Conservation (phyloP, 1,284 basidiomycete genomes). For the Pisolithus thermaeus region DNA sequence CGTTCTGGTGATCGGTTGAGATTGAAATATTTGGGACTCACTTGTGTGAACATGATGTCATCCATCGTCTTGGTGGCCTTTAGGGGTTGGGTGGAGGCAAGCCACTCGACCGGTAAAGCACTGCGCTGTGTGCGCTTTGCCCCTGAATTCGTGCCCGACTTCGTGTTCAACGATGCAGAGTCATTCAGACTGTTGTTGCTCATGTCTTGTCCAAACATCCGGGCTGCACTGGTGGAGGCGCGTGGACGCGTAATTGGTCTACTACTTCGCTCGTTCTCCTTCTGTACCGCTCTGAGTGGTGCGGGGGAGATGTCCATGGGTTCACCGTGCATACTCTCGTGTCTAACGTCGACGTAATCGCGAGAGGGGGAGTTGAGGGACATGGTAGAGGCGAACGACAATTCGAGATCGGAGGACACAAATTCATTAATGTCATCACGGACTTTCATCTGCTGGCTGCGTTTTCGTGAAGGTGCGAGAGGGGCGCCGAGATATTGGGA, state of each 20-base stretch:
- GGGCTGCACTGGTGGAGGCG: slow-evolving; percentile 52
- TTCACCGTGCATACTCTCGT: slow-evolving; percentile 43
- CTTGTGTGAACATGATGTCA: slow-evolving; percentile 26
- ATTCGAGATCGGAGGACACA: slow-evolving; percentile 66
- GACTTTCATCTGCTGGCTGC: slow-evolving; percentile 33
- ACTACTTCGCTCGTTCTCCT: slow-evolving; percentile 22
- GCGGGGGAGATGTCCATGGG: slow-evolving; percentile 79
- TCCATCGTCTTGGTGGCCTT: slow-evolving; percentile 19
- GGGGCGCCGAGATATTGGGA: slow-evolving; percentile 49
- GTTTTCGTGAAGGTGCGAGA: slow-evolving; percentile 44
- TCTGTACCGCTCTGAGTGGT: slow-evolving; percentile 33
- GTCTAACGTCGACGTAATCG: slow-evolving; percentile 37
- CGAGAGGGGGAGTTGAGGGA: slow-evolving; percentile 66
- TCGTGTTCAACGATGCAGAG: slow-evolving; percentile 24
- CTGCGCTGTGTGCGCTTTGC: slow-evolving; percentile 53
- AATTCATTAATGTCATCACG: slow-evolving; percentile 58
- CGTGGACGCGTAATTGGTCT: slow-evolving; percentile 42
- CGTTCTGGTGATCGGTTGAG: background rate
- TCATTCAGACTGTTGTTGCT: slow-evolving; percentile 41
- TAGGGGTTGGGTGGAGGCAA: slow-evolving; percentile 26
- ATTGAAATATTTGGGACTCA: slow-evolving; percentile 20
- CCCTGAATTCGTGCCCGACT: slow-evolving; percentile 34
- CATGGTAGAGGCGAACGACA: slow-evolving; percentile 75
- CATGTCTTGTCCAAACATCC: slow-evolving; percentile 67
- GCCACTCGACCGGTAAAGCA: slow-evolving; percentile 61